These are phyloP conservation scores for Dendrobium huoshanense DNA, from an alignment of 106 monocot species.

Conservation along the genomic window DNA sequence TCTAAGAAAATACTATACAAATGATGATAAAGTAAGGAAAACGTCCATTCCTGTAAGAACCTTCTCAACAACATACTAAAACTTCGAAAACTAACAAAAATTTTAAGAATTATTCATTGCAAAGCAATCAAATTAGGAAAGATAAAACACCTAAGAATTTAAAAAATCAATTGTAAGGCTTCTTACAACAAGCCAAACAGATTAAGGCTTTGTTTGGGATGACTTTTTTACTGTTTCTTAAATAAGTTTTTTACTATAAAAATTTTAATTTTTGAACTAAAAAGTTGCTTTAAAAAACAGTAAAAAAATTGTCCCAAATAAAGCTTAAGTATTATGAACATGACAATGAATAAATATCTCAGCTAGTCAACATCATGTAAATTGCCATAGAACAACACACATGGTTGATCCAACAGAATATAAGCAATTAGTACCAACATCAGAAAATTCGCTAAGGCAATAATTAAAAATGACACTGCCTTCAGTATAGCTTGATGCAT, in stretches of 20 bases:
- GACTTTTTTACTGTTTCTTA: no score
- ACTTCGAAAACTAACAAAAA: not conserved
- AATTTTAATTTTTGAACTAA: no score
- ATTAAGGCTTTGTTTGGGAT: not conserved
- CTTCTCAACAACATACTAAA: conserved; percentile 1
- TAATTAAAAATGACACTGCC: not conserved
- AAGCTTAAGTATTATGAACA: not conserved
- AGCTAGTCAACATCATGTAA: not conserved
- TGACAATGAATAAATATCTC: not conserved
- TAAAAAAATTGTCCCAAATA: no score
- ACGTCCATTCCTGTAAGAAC: not conserved
- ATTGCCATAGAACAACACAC: not conserved
- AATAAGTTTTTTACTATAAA: no score
- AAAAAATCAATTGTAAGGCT: not conserved
- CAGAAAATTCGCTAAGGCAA: not conserved
- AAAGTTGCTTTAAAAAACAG: no score
- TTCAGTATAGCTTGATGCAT: not conserved
- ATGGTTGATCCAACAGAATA: not conserved
- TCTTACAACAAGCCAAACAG: not conserved
- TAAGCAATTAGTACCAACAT: not conserved
- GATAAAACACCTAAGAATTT: not conserved
- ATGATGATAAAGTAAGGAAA: not conserved
- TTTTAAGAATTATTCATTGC: not conserved
- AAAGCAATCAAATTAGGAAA: not conserved
- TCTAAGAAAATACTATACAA: no score